These are phyloP conservation scores for Choiromyces venosus DNA, from an alignment of 495 filamentous ascomycete species.

Conservation along the genomic window DNA sequence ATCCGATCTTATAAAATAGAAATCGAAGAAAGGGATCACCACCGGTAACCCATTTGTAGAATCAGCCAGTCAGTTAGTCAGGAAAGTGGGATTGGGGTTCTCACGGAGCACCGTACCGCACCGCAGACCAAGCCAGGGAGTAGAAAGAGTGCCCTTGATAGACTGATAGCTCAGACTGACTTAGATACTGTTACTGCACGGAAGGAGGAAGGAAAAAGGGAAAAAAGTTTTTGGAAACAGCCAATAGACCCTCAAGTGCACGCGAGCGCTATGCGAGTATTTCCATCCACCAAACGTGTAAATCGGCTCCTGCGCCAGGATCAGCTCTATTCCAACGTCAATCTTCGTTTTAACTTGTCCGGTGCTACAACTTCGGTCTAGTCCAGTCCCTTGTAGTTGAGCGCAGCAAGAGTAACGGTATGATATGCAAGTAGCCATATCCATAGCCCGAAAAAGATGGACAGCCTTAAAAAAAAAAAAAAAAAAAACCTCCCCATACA, in stretches of 20 bases:
- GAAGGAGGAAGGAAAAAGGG: background rate
- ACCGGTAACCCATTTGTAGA: background rate
- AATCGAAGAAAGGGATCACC: background rate
- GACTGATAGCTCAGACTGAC: background rate
- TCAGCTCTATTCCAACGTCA: constrained; percentile 39
- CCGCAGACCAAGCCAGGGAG: background rate
- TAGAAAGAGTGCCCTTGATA: background rate
- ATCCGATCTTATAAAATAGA: background rate
- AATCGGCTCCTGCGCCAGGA: constrained; percentile 32
- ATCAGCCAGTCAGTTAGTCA: background rate
- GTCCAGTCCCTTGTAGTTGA: background rate
- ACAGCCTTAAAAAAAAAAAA: background rate
- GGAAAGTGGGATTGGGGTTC: background rate
- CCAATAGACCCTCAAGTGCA: constrained; percentile 6
- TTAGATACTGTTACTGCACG: background rate
- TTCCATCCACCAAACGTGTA: constrained; percentile 32
- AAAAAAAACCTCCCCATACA: background rate
- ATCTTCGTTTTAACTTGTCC: constrained; percentile 1
- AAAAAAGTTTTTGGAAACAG: background rate
- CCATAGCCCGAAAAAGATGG: background rate
- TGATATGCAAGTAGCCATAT: background rate
- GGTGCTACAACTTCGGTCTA: background rate
- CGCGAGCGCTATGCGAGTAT: constrained; percentile 22
- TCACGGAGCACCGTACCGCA: background rate
- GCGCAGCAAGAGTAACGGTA: background rate